Evolutionary conservation across 23 red algal species (phyloP), one percentile per base, ranked within the genome.

Genomic region (Gracilariopsis chorda): DNA sequence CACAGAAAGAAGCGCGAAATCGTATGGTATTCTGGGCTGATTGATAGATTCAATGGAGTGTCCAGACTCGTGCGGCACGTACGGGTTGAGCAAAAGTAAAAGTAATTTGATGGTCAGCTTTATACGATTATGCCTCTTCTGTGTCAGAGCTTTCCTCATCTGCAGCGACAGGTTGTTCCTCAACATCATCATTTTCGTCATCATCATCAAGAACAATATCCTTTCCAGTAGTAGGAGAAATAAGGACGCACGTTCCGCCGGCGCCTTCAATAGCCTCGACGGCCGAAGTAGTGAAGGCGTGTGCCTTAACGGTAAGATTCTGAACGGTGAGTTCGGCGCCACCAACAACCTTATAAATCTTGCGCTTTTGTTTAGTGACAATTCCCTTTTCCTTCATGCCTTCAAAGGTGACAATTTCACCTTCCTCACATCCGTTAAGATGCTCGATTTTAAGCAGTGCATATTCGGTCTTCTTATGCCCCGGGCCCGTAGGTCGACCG

Each of bases 271-370:
- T 99, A 8, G 90, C 90, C 71, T 85, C 79, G 1, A 90, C 77
- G 20, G 97, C 97, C 20, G 88, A 84, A 14, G 92, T 74, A 34
- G 90, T 94, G 49, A 99, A 99, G 7, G 97, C 97, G 81, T 99
- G 97, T 32, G 97, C 97, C 61, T 94, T 94, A 17, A 99, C 97
- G 0, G 93, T 99, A 53, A 99, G 70, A 43, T 94, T 91, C 40
- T 76, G 48, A 28, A 91, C 93, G 0, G 83, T 75, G 9, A 99
- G 60, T 10, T 99, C 97, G 0, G 70, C 84, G 9, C 92, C 91
- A 13, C 97, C 97, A 19, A 94, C 84, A 40, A 99, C 90, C 92
- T 99, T 99, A 34, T 56, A 77, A 45, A 99, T 84, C 32, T 95
- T 99, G 19, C 67, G 42, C 74, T 96, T 96, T 77, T 77, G 77